A percentile compares a stretch with the other conserved stretches of the same genome.
These are phyloP conservation scores for Xylaria sp. DNA, from an alignment of 2,329 filamentous ascomycete species.

Conservation along the genomic window DNA sequence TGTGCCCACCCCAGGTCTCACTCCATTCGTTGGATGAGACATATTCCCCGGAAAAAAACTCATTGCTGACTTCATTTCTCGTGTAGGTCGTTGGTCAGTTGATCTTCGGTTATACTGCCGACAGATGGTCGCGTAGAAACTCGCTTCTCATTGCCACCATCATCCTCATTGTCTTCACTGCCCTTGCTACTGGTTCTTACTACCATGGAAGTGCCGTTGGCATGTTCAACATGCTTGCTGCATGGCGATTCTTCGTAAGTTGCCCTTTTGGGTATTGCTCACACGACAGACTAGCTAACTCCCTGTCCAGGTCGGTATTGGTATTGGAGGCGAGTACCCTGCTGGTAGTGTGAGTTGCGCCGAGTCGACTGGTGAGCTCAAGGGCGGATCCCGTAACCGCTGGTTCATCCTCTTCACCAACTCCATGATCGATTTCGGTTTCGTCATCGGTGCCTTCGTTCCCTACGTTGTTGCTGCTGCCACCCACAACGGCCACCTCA, in stretches of 20 bases:
- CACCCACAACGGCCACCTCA: constrained; percentile 56
- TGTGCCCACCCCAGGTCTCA: background rate
- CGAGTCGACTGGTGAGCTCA: constrained; percentile 78
- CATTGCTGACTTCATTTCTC: background rate
- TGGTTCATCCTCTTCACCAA: constrained; percentile 93
- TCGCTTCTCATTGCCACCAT: constrained; percentile 74
- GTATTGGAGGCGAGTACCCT: constrained; percentile 79
- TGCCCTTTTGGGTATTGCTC: background rate
- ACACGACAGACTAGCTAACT: constrained; percentile 12
- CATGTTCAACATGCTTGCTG: constrained; percentile 72
- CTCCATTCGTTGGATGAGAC: background rate
- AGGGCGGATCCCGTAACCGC: constrained; percentile 72
- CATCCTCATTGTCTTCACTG: constrained; percentile 80
- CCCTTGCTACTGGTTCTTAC: constrained; percentile 72
- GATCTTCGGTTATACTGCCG: constrained; percentile 72
- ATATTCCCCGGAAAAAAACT: background rate
- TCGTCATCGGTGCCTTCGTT: constrained; percentile 73
- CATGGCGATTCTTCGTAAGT: constrained; percentile 75
- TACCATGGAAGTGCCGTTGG: constrained; percentile 62
- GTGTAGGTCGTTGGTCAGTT: constrained; percentile 66
- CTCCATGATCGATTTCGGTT: constrained; percentile 77
- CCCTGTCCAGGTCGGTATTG: constrained; percentile 50
- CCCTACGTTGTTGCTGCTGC: constrained; percentile 57
- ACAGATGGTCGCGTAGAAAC: constrained; percentile 80
- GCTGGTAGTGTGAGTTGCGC: constrained; percentile 79